Conservation (phyloP, 495 filamentous ascomycete genomes). For the Aspergillus wentii region DNA sequence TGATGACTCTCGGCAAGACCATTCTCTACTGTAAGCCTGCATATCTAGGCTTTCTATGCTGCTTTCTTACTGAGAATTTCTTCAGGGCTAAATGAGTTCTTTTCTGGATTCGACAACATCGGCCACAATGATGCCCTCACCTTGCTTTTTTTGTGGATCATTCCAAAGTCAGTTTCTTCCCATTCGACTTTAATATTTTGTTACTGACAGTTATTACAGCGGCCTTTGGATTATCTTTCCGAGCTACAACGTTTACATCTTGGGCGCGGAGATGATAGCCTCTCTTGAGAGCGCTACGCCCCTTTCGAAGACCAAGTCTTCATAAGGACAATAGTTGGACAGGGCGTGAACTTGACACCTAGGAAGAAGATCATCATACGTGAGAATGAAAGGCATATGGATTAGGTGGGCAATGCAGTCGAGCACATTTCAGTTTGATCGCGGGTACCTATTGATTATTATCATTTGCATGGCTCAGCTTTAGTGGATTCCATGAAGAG, state of each 20-base stretch:
- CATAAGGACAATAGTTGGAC: no score
- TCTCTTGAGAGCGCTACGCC: constrained; percentile 52
- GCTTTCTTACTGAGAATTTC: constrained; percentile 6
- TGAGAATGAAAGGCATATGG: neutral
- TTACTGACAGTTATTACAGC: constrained; percentile 36
- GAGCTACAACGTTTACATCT: constrained; percentile 60
- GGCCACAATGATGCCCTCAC: constrained; percentile 62
- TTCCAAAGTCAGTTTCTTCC: constrained; percentile 66
- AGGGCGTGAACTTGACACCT: neutral
- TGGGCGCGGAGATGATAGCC: constrained; percentile 65
- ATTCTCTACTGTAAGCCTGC: constrained; percentile 69
- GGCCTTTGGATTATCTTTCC: constrained; percentile 76
- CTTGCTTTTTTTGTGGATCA: constrained; percentile 66
- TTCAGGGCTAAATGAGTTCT: constrained; percentile 71
- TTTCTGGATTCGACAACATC: constrained; percentile 71
- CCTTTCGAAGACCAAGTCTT: constrained; percentile 27
- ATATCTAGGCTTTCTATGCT: neutral
- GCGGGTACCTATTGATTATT: no score
- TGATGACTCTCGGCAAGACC: constrained; percentile 88
- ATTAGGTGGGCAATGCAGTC: no score
- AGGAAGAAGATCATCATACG: neutral
- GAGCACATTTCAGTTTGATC: no score
- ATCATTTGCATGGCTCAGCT: no score
- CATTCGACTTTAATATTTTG: constrained; percentile 1
- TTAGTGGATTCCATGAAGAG: no score